Percentiles rank a stretch among this genome's conserved stretches.
These are phyloP conservation scores for Lyophyllum semitale DNA, from an alignment of 768 basidiomycete species.

Conservation along the genomic window DNA sequence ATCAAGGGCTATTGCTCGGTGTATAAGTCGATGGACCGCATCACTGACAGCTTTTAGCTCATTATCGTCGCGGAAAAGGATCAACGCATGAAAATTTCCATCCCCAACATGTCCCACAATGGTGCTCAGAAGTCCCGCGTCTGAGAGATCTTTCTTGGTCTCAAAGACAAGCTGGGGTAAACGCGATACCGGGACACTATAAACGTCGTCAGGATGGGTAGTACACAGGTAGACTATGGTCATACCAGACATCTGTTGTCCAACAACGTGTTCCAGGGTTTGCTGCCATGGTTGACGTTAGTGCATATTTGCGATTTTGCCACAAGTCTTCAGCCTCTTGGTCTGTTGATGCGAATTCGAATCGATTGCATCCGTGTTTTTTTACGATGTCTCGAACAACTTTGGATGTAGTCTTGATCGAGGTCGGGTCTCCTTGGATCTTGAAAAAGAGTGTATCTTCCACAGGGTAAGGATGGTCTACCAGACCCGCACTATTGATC, in stretches of 20 bases:
- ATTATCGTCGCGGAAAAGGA: conserved; percentile 59
- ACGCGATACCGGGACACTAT: conserved; percentile 68
- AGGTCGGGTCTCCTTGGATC: conserved; percentile 73
- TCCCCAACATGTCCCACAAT: conserved; percentile 85
- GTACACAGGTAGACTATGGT: conserved; percentile 2
- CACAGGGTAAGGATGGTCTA: conserved; percentile 63
- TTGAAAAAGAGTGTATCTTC: conserved; percentile 90
- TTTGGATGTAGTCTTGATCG: conserved; percentile 59
- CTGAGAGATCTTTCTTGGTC: conserved; percentile 75
- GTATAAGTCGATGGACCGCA: conserved; percentile 70
- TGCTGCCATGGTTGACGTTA: conserved; percentile 69
- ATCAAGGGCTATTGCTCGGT: conserved; percentile 71
- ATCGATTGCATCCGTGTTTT: conserved; percentile 66
- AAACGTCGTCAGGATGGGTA: not conserved
- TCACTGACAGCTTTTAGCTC: conserved; percentile 56
- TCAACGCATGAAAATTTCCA: conserved; percentile 58
- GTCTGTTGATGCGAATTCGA: conserved; percentile 74
- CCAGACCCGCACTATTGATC: conserved; percentile 66
- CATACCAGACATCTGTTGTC: conserved; percentile 91
- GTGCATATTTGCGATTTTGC: conserved; percentile 84
- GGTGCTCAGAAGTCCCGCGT: conserved; percentile 58
- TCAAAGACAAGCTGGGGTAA: conserved; percentile 72
- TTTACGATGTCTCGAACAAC: conserved; percentile 62
- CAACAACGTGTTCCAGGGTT: conserved; percentile 69
- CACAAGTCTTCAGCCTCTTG: conserved; percentile 78